Percentiles rank a stretch among this genome's conserved stretches.
These are phyloP conservation scores for Russula virescens DNA, from an alignment of 768 basidiomycete species.

Conservation along the genomic window DNA sequence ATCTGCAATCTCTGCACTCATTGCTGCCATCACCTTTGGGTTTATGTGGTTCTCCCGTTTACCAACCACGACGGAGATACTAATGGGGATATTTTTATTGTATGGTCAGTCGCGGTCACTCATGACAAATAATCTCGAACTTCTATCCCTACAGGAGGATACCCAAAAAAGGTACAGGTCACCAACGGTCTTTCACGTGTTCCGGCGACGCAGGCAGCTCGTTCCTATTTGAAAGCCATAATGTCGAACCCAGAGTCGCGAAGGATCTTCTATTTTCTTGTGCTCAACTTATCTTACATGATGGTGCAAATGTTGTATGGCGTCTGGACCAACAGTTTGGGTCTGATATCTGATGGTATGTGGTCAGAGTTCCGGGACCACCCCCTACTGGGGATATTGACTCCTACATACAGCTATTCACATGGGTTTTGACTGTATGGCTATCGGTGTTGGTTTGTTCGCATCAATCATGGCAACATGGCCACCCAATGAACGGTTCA, in stretches of 20 bases:
- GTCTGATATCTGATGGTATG: slow-evolving; percentile 91
- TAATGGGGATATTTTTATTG: slow-evolving; percentile 54
- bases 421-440: slow-evolving; percentile 99
- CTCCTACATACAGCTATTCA: slow-evolving; percentile 69
- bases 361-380: neutral
- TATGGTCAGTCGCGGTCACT: slow-evolving; percentile 43
- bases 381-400: neutral
- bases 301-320: slow-evolving; percentile 95
- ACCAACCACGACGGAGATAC: slow-evolving; percentile 53
- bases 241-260: slow-evolving; percentile 87
- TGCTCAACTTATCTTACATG: slow-evolving; percentile 95
- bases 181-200: slow-evolving; percentile 25
- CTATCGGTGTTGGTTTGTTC: slow-evolving; percentile 89
- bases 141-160: slow-evolving; percentile 10
- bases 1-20: slow-evolving; percentile 50
- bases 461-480: slow-evolving; percentile 98
- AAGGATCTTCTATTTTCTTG: slow-evolving; percentile 94
- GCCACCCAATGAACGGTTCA: slow-evolving; percentile 91
- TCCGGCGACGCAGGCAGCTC: slow-evolving; percentile 32
- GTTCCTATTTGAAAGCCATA: slow-evolving; percentile 82
- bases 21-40: slow-evolving; percentile 50
- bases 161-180: slow-evolving; percentile 19
- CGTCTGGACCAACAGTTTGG: slow-evolving; percentile 95
- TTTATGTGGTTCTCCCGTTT: slow-evolving; percentile 57
- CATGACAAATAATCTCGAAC: neutral